A percentile compares a stretch with the other conserved stretches of the same genome.
These are phyloP conservation scores for Ceratobasidium papillatum DNA, from an alignment of 1,284 basidiomycete species.

Conservation along the genomic window DNA sequence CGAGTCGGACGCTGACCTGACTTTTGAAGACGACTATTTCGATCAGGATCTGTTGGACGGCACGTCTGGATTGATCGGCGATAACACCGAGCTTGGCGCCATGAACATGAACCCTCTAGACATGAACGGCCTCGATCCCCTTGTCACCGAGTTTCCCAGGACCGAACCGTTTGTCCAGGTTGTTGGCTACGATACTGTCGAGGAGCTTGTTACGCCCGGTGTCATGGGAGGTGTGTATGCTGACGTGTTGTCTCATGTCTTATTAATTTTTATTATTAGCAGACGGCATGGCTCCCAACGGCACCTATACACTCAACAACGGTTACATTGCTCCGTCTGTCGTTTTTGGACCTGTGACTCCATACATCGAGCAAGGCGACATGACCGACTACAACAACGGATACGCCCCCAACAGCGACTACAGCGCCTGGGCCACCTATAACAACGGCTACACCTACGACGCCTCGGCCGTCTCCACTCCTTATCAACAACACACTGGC, in stretches of 20 bases:
- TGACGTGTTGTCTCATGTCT: background rate
- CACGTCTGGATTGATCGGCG: background rate
- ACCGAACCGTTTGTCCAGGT: background rate
- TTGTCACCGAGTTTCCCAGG: background rate
- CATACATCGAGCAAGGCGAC: conserved; percentile 3
- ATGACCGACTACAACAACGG: conserved; percentile 11
- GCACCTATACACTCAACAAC: background rate
- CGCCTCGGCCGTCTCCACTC: background rate
- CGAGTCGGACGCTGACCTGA: conserved; percentile 10
- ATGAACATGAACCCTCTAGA: background rate
- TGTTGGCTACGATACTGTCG: background rate
- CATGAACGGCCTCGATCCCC: background rate
- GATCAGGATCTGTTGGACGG: background rate
- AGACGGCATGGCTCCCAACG: background rate
- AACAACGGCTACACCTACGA: background rate
- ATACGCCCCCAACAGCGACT: background rate
- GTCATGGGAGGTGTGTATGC: conserved; percentile 8
- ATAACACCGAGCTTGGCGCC: background rate
- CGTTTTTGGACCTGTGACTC: conserved; percentile 19
- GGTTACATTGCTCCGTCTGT: background rate
- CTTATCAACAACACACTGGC: background rate
- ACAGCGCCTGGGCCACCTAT: background rate
- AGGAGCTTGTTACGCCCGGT: conserved; percentile 19
- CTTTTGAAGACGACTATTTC: background rate
- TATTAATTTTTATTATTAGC: background rate